Conservation (phyloP, 2,329 filamentous ascomycete genomes). For the Plectosphaerella cucumerina region DNA sequence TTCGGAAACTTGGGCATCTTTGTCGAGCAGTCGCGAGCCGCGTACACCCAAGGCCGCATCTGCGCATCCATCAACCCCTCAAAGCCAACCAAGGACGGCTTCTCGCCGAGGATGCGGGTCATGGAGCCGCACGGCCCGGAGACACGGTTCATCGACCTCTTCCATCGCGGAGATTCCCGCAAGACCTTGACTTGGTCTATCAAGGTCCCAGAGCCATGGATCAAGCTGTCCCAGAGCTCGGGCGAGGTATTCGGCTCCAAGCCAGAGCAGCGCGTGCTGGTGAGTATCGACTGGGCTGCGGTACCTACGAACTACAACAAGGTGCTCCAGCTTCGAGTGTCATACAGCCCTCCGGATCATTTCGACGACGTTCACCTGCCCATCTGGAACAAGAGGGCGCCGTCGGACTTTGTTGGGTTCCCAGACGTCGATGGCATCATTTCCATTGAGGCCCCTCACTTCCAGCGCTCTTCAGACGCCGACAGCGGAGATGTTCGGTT, state of each 20-base stretch:
- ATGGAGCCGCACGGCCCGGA: slow-evolving; percentile 41
- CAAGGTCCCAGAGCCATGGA: slow-evolving; percentile 8
- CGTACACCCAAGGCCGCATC: slow-evolving; percentile 50
- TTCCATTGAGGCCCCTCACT: slow-evolving; percentile 14
- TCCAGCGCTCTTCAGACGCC: slow-evolving; percentile 6
- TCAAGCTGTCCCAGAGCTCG: slow-evolving; percentile 3
- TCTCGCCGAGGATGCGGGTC: slow-evolving; percentile 30
- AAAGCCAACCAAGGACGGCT: slow-evolving; percentile 20
- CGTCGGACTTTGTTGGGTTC: slow-evolving; percentile 12
- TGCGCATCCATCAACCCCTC: slow-evolving; percentile 41
- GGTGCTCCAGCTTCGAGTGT: slow-evolving; percentile 4
- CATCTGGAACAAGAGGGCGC: slow-evolving; percentile 5
- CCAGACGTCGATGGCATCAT: slow-evolving; percentile 11
- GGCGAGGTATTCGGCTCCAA: slow-evolving; percentile 3
- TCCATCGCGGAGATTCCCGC: slow-evolving; percentile 35
- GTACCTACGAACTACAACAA: slow-evolving; percentile 24
- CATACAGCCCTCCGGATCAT: slow-evolving; percentile 4
- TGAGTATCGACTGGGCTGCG: slow-evolving; percentile 40
- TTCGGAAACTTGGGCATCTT: slow-evolving; percentile 47
- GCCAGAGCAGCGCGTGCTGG: slow-evolving; percentile 32
- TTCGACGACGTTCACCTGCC: slow-evolving; percentile 11
- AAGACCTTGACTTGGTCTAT: slow-evolving; percentile 10
- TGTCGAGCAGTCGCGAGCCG: slow-evolving; percentile 48
- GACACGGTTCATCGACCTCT: slow-evolving; percentile 44
- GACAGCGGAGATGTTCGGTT: background rate